Percentiles rank a stretch among this genome's conserved stretches.
Conservation (phyloP, 2,329 filamentous ascomycete genomes). For the Alternaria hordeiaustralica region DNA sequence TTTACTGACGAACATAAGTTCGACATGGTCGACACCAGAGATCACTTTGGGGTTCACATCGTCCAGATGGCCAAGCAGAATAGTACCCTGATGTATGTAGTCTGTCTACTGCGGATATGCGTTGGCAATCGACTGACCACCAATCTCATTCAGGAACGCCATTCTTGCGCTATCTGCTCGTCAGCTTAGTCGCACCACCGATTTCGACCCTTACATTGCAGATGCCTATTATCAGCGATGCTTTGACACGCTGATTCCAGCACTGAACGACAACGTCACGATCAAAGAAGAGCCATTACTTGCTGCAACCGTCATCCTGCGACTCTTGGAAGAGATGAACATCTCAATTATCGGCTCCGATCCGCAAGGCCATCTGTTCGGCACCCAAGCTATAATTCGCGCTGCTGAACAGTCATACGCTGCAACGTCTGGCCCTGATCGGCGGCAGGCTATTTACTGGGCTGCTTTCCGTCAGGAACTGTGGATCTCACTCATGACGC, state of each 20-base stretch:
- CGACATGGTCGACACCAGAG: slow-evolving; percentile 44
- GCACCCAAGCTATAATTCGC: slow-evolving; percentile 47
- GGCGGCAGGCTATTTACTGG: slow-evolving; percentile 48
- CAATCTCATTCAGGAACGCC: slow-evolving; percentile 36
- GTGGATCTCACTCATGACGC: slow-evolving; percentile 48
- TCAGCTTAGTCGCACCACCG: slow-evolving; percentile 49
- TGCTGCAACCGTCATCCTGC: slow-evolving; percentile 51
- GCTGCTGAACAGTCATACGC: slow-evolving; percentile 44
- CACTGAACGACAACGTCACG: slow-evolving; percentile 48
- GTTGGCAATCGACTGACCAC: neutral
- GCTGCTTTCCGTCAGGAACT: slow-evolving; percentile 48
- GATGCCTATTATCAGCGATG: slow-evolving; percentile 53
- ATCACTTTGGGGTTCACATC: slow-evolving; percentile 45
- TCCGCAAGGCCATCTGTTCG: slow-evolving; percentile 48
- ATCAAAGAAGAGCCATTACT: slow-evolving; percentile 51
- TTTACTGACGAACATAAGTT: slow-evolving; percentile 28
- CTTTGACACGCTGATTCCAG: slow-evolving; percentile 50
- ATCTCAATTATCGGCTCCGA: slow-evolving; percentile 47
- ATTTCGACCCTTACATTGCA: slow-evolving; percentile 51
- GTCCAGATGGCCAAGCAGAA: slow-evolving; percentile 47
- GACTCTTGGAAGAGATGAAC: slow-evolving; percentile 53
- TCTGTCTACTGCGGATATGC: too few species aligned
- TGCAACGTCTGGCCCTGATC: slow-evolving; percentile 38
- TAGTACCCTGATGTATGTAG: slow-evolving; percentile 43
- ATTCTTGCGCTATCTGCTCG: slow-evolving; percentile 52